Conservation (phyloP, 306 rosid species). For the Gastrolobium villosum region DNA sequence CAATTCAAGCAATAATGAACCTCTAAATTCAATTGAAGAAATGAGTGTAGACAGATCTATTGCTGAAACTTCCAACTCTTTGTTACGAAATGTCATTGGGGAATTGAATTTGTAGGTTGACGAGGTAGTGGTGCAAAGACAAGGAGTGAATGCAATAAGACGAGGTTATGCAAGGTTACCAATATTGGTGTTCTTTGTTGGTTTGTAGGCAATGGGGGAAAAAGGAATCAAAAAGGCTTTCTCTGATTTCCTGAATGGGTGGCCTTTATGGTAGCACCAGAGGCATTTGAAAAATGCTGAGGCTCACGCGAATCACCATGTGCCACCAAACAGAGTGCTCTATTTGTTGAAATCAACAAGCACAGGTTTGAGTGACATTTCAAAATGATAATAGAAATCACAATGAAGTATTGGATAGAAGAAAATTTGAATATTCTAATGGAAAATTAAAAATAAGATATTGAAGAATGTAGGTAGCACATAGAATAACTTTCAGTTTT, state of each 20-base stretch:
- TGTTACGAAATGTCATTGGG: neutral
- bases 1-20: neutral
- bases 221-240: neutral
- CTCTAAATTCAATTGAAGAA: constrained; percentile 5
- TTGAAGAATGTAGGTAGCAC: neutral
- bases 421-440: neutral
- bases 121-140: neutral
- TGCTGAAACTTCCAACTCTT: neutral
- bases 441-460: neutral
- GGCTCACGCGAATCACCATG: neutral
- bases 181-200: neutral
- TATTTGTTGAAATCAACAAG: no score
- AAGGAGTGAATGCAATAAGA: neutral
- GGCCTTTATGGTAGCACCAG: neutral
- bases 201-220: neutral
- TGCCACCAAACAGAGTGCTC: neutral
- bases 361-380: no score
- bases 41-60: neutral
- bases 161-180: neutral
- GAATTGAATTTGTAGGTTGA: neutral
- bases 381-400: no score
- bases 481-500: neutral
- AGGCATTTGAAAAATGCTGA: neutral
- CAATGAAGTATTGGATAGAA: no score
- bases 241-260: neutral